Evolutionary conservation across 495 filamentous ascomycete species (phyloP).

Genomic region (Geoglossum glabrum): DNA sequence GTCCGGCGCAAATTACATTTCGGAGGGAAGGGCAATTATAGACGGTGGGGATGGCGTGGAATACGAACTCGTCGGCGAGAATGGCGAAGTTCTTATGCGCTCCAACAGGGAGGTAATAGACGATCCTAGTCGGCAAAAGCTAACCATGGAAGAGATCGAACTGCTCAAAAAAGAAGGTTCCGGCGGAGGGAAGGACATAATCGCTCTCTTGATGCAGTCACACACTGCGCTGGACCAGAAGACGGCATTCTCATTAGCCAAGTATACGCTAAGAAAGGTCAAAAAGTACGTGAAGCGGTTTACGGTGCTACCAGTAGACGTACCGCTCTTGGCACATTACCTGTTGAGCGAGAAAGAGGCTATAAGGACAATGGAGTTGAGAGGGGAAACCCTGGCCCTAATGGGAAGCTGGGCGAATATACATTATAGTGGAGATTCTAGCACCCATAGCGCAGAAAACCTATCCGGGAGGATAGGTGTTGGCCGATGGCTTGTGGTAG

Average conservation of each 20-base stretch:
- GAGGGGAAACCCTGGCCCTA: conserved; percentile 67
- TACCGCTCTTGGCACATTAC: conserved; percentile 49
- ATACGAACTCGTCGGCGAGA: conserved; percentile 28
- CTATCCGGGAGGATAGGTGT: conserved; percentile 19
- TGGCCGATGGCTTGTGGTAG: conserved; percentile 73
- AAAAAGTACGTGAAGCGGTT: conserved; percentile 85
- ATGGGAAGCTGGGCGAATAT: conserved; percentile 45
- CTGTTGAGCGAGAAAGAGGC: conserved; percentile 60
- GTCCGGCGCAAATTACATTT: conserved; percentile 11
- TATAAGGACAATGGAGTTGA: conserved; percentile 63
- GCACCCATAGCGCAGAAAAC: conserved; percentile 12
- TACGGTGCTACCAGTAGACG: conserved; percentile 63
- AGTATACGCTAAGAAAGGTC: conserved; percentile 84
- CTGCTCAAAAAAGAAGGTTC: conserved; percentile 61
- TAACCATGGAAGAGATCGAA: conserved; percentile 79
- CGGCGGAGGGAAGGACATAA: conserved; percentile 67
- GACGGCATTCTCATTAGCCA: conserved; percentile 77
- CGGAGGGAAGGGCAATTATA: conserved; percentile 22
- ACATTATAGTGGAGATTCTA: conserved; percentile 35
- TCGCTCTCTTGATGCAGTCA: conserved; percentile 65
- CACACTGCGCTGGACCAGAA: conserved; percentile 83
- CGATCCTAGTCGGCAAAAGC: conserved; percentile 56
- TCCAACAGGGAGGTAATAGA: conserved; percentile 66
- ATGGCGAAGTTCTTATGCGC: conserved; percentile 44
- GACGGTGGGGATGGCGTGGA: conserved; percentile 28